These are phyloP conservation scores for Taxillus chinensis DNA, from an alignment of 164 flowering plant species.

Conservation along the genomic window DNA sequence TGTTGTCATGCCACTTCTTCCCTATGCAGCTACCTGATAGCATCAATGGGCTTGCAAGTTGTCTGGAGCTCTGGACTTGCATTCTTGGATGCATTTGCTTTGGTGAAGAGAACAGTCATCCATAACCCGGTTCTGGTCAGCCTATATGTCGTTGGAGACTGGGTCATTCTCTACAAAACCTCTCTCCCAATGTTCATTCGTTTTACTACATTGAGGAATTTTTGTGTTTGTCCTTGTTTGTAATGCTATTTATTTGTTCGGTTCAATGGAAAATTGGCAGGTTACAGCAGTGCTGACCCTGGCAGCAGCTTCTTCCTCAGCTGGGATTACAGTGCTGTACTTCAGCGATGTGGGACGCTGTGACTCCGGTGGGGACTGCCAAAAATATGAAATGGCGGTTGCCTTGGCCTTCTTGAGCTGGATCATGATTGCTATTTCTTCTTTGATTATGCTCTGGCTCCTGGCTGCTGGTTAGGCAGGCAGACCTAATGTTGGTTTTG, in stretches of 20 bases:
- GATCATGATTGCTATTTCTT: slow-evolving; percentile 46
- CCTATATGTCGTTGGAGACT: slow-evolving; percentile 69
- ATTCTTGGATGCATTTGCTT: slow-evolving; percentile 49
- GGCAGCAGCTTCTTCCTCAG: slow-evolving; percentile 69
- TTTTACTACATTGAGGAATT: not conserved
- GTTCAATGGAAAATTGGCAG: slow-evolving; percentile 17
- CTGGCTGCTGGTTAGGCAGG: slow-evolving; percentile 38
- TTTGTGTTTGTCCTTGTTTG: not conserved
- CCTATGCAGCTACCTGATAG: slow-evolving; percentile 59
- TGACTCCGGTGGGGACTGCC: slow-evolving; percentile 33
- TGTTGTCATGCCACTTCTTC: not conserved
- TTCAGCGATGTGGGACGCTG: slow-evolving; percentile 46
- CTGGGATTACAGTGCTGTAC: slow-evolving; percentile 47
- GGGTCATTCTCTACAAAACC: slow-evolving; percentile 32
- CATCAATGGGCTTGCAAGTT: slow-evolving; percentile 72
- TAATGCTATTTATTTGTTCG: not conserved
- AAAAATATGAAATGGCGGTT: slow-evolving; percentile 44
- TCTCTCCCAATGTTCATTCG: not conserved
- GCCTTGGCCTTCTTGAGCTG: slow-evolving; percentile 57
- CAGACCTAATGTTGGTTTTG: not conserved
- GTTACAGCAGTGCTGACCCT: slow-evolving; percentile 55
- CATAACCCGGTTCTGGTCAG: slow-evolving; percentile 45
- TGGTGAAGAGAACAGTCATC: slow-evolving; percentile 30
- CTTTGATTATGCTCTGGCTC: slow-evolving; percentile 71
- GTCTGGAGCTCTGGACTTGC: slow-evolving; percentile 75